Conservation (phyloP, 2,329 filamentous ascomycete genomes). For the Diplodia intermedia region DNA sequence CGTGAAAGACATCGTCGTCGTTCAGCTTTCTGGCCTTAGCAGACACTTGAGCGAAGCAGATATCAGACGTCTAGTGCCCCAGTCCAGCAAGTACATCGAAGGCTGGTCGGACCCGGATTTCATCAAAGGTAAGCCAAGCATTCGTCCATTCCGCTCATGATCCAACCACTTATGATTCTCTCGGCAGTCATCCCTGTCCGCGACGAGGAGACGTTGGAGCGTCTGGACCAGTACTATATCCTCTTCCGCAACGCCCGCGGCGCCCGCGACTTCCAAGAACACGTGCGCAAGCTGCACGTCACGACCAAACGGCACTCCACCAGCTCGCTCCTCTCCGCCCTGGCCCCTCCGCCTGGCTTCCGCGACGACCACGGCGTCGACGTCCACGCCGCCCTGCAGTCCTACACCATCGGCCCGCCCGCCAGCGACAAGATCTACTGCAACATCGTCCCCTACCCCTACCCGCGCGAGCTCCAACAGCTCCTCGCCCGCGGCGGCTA, state of each 20-base stretch:
- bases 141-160: no score
- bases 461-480: conserved; percentile 32
- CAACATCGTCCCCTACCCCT: conserved; percentile 37
- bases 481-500: conserved; percentile 29
- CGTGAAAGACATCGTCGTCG: conserved; percentile 33
- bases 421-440: conserved; percentile 39
- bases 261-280: conserved; percentile 66
- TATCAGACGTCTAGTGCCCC: conserved; percentile 71
- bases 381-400: conserved; percentile 3
- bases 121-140: conserved; percentile 55
- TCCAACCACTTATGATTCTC: neutral
- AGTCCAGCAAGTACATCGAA: conserved; percentile 66
- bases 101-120: conserved; percentile 69
- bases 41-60: conserved; percentile 69
- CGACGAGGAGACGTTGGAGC: conserved; percentile 67
- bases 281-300: conserved; percentile 60
- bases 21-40: conserved; percentile 52
- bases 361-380: conserved; percentile 54
- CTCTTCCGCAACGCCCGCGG: conserved; percentile 68
- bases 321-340: conserved; percentile 50
- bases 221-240: conserved; percentile 71
- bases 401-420: conserved; percentile 20
- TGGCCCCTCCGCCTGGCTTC: conserved; percentile 53
- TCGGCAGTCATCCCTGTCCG: conserved; percentile 67
- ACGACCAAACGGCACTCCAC: conserved; percentile 55